phyloP scores from a whole-genome alignment of 1,284 basidiomycete genomes.

The Marasmius sp. region DNA sequence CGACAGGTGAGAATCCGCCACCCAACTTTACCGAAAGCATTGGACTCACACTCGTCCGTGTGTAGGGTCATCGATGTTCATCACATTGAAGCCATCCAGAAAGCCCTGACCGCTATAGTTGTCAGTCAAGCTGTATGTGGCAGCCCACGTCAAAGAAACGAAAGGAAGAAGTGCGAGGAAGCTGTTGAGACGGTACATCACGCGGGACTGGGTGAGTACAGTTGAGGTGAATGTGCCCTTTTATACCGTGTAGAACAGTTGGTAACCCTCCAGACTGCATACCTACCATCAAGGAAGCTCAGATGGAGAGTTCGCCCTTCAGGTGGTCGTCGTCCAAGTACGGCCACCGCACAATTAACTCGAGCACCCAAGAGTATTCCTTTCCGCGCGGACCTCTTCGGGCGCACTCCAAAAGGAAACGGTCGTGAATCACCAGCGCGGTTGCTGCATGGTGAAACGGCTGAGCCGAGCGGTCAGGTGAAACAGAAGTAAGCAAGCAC shows the following conservation, averaged over 20 bases:
- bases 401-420: background rate
- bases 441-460: no score
- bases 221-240: background rate
- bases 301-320: background rate
- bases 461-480: no score
- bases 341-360: background rate
- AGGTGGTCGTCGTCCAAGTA: background rate
- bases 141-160: constrained; percentile 4
- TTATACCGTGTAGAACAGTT: background rate
- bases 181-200: background rate
- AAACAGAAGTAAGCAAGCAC: no score
- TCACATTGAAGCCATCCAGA: constrained; percentile 42
- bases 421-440: no score
- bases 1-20: background rate
- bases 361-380: no score
- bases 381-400: no score
- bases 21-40: background rate
- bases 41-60: constrained; percentile 56
- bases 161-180: background rate
- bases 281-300: background rate
- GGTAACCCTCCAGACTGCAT: no score
- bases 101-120: constrained; percentile 45
- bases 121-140: constrained; percentile 30
- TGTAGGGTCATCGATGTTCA: constrained; percentile 49
- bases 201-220: background rate